These are phyloP conservation scores for Candolleomyces efflorescens DNA, from an alignment of 768 basidiomycete species.

Conservation along the genomic window DNA sequence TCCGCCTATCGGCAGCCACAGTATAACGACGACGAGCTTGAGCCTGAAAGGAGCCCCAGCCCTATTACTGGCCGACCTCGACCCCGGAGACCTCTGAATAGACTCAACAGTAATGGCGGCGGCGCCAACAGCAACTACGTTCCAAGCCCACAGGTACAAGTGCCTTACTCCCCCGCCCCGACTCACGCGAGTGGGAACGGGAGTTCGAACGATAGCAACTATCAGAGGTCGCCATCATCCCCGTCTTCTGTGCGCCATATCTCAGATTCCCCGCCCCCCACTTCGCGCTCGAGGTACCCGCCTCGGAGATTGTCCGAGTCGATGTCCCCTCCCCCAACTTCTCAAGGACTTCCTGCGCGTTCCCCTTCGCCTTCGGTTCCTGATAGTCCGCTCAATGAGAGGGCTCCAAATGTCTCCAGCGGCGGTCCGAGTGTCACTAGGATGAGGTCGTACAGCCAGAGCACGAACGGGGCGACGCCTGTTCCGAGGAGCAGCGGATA, in stretches of 20 bases:
- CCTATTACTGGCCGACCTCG: conserved; percentile 9
- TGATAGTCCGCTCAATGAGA: neutral
- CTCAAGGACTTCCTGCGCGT: neutral
- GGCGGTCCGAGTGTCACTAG: neutral
- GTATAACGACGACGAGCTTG: conserved; percentile 2
- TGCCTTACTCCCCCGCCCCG: neutral
- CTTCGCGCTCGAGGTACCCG: neutral
- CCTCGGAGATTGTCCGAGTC: neutral
- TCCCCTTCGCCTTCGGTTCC: neutral
- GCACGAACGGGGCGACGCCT: neutral
- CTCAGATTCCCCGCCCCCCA: neutral
- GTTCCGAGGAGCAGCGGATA: no score
- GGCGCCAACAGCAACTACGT: neutral
- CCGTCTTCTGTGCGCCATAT: neutral
- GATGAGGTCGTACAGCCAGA: neutral
- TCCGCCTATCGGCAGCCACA: neutral
- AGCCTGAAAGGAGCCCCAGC: conserved; percentile 12
- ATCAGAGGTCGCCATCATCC: neutral
- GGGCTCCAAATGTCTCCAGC: neutral
- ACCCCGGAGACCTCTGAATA: conserved; percentile 3
- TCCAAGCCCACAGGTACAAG: neutral
- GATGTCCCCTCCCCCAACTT: neutral
- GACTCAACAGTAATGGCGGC: neutral
- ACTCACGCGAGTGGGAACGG: neutral
- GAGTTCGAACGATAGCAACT: neutral